A percentile compares a stretch with the other conserved stretches of the same genome.
Conservation (phyloP, 2,329 filamentous ascomycete genomes). For the Colletotrichum camelliae region DNA sequence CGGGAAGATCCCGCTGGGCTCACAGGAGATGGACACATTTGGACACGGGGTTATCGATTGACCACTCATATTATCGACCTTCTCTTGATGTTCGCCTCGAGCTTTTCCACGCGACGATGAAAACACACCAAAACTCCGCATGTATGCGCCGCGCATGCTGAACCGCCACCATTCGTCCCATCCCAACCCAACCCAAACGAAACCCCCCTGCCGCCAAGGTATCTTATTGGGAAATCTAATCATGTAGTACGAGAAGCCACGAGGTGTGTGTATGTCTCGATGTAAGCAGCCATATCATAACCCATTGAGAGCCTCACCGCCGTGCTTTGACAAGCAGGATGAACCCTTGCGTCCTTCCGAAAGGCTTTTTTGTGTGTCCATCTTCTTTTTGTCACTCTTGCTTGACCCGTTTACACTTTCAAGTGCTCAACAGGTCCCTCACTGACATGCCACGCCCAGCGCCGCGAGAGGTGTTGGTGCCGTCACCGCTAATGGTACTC, state of each 20-base stretch:
- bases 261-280: not conserved
- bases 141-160: not conserved
- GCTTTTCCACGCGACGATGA: not conserved
- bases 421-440: conserved; percentile 58
- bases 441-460: conserved; percentile 58
- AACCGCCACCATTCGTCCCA: not conserved
- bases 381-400: not conserved
- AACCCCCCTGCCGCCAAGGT: not conserved
- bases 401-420: conserved; percentile 24
- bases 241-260: not conserved
- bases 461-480: conserved; percentile 35
- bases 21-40: not conserved
- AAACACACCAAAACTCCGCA: not conserved
- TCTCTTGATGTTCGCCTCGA: not conserved
- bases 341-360: not conserved
- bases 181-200: not conserved
- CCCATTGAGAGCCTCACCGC: not conserved
- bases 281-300: not conserved
- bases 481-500: conserved; percentile 42
- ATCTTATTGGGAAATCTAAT: not conserved
- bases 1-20: not conserved
- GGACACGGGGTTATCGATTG: not conserved
- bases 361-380: not conserved
- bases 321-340: not conserved
- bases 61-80: not conserved